Percentiles rank a stretch among this genome's conserved stretches.
phyloP scores from a whole-genome alignment of 2,329 filamentous ascomycete genomes.

The Chrysoporthe cubensis region DNA sequence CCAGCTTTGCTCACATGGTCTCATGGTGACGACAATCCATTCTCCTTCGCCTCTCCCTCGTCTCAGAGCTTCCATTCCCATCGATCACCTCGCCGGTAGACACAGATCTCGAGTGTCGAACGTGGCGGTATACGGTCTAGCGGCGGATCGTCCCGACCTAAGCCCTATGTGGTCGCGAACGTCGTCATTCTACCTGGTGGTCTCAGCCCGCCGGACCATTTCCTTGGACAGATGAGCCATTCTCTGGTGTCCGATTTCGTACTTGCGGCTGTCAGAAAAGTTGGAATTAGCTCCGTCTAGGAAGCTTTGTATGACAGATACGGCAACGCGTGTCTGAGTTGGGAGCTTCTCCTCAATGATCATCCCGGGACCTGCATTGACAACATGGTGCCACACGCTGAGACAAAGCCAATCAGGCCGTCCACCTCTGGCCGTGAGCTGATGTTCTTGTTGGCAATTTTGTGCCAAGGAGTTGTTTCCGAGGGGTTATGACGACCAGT shows the following conservation, averaged over 20 bases:
- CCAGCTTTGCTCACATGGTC: not conserved
- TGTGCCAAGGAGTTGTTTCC: not conserved
- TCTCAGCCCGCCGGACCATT: not conserved
- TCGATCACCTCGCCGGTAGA: not conserved
- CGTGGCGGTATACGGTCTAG: not conserved
- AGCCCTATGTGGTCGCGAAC: not conserved
- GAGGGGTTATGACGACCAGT: not conserved
- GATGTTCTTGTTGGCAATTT: not conserved
- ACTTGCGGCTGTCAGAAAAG: not conserved
- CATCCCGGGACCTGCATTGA: not conserved
- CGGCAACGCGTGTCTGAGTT: not conserved
- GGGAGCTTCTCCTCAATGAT: not conserved
- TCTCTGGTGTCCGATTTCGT: not conserved
- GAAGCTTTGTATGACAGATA: not conserved
- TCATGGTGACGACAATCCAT: constrained; percentile 8
- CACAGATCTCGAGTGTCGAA: not conserved
- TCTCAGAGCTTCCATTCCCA: not conserved
- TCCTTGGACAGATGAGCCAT: not conserved
- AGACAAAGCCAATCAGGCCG: not conserved
- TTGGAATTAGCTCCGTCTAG: constrained; percentile 6
- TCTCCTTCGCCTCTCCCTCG: not conserved
- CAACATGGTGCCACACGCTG: not conserved
- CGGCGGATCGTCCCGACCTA: not conserved
- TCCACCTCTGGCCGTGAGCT: not conserved
- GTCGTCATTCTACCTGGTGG: not conserved